Evolutionary conservation across 768 basidiomycete genomes (phyloP).

Genomic region (Pulveroboletus sp.): DNA sequence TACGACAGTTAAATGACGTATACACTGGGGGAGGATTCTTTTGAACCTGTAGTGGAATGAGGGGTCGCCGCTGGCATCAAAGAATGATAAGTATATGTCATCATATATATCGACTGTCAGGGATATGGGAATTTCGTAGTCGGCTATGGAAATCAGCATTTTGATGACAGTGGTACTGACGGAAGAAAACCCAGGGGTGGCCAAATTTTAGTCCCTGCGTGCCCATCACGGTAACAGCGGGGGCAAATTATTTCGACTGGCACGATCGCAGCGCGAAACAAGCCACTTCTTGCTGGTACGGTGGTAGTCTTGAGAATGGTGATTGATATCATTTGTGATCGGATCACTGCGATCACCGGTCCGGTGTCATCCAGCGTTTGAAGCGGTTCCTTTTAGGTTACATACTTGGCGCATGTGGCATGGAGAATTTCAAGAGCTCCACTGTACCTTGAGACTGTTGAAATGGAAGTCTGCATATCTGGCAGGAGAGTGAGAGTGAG

Average conservation of each 20-base stretch:
- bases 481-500: constrained; percentile 3
- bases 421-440: too few species aligned
- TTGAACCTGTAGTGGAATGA: not conserved
- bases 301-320: too few species aligned
- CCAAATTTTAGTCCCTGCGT: not conserved
- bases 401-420: not conserved
- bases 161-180: not conserved
- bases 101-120: not conserved
- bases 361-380: too few species aligned
- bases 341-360: not conserved
- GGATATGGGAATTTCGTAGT: constrained; percentile 3
- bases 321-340: not conserved
- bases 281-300: too few species aligned
- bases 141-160: not conserved
- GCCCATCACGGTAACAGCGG: not conserved
- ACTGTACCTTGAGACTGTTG: too few species aligned
- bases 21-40: not conserved
- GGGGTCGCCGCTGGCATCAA: not conserved
- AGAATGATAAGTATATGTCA: not conserved
- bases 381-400: not conserved
- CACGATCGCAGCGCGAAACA: not conserved
- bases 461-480: not conserved
- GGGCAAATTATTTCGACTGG: not conserved
- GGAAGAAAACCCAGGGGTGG: not conserved
- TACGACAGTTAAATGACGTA: not conserved